Percentiles rank a stretch among this genome's conserved stretches.
Evolutionary conservation across 148 eudicot species (phyloP).

Genomic region (Rhododendron henanense): DNA sequence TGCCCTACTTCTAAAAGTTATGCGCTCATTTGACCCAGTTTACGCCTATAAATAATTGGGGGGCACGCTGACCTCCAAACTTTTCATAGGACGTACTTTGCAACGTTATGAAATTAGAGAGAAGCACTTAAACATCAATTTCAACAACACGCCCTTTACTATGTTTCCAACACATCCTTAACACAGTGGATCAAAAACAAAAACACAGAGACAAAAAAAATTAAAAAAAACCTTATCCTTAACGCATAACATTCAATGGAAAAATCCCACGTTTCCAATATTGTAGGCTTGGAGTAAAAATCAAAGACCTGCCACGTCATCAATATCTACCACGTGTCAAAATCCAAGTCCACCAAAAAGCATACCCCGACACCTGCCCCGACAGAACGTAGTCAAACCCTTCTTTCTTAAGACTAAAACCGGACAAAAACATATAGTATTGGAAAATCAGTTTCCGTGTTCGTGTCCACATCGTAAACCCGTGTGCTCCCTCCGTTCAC

Average conservation of each 20-base stretch:
- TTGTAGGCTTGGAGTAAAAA: no score
- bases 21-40: no score
- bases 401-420: not conserved
- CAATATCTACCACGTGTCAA: not conserved
- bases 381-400: not conserved
- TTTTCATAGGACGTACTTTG: no score
- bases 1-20: no score
- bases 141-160: not conserved
- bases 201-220: no score
- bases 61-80: no score
- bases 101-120: no score
- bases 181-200: not conserved
- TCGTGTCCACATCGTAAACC: not conserved
- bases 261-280: not conserved
- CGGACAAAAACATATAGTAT: not conserved
- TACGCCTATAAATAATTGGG: no score
- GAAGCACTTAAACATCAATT: no score
- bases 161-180: not conserved
- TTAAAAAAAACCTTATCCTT: no score
- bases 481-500: not conserved
- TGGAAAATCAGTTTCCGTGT: not conserved
- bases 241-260: not conserved
- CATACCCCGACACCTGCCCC: not conserved
- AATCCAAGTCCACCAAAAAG: not conserved
- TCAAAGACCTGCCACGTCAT: not conserved